Evolutionary conservation across 768 basidiomycete species (phyloP).

Genomic region (Tulasnella sp.): DNA sequence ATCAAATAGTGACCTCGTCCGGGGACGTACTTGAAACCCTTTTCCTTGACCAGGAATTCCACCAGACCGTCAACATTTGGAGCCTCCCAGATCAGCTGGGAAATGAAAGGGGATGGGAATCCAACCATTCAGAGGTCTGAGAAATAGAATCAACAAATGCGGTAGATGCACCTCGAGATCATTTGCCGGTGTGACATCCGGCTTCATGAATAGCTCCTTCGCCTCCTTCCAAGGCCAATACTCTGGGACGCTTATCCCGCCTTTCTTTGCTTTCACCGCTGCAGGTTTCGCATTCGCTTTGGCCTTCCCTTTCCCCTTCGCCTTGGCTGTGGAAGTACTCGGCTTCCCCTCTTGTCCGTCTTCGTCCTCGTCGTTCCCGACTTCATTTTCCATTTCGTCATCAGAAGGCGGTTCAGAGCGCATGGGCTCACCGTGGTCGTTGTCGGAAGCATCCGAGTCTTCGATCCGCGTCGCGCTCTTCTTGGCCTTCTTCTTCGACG

Average conservation of each 20-base stretch:
- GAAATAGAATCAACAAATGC: too few relatives aligned
- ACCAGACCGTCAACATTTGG: constrained; percentile 91
- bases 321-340: constrained; percentile 18
- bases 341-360: constrained; percentile 29
- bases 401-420: constrained; percentile 25
- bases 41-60: constrained; percentile 84
- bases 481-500: neutral
- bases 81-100: constrained; percentile 82
- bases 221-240: constrained; percentile 98
- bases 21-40: constrained; percentile 83
- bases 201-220: constrained; percentile 77
- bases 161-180: constrained; percentile 59
- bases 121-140: neutral
- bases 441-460: constrained; percentile 5
- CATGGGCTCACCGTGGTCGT: neutral
- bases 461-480: constrained; percentile 8
- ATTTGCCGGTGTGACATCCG: constrained; percentile 78
- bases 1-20: neutral
- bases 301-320: constrained; percentile 30
- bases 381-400: constrained; percentile 33
- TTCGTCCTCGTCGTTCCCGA: constrained; percentile 27
- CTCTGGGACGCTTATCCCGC: constrained; percentile 71
- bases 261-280: constrained; percentile 40
- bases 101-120: neutral
- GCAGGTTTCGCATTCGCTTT: constrained; percentile 36